A percentile compares a stretch with the other conserved stretches of the same genome.
phyloP scores from a whole-genome alignment of 768 basidiomycete species.

The Boletus vinaceobasis region DNA sequence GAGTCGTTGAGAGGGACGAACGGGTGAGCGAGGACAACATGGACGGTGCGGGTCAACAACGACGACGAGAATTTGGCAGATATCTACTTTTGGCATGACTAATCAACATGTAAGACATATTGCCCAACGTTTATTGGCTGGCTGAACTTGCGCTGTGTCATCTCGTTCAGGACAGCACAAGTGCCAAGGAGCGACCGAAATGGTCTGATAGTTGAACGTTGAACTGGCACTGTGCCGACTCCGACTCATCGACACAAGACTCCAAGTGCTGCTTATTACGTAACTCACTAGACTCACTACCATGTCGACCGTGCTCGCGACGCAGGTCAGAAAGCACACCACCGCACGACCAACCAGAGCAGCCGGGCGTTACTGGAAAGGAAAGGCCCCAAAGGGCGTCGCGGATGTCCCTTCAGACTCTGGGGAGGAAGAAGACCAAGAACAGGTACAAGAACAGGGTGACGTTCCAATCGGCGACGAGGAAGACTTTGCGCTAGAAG shows the following conservation, averaged over 20 bases:
- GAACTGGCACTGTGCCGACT: too few species aligned
- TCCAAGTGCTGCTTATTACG: background rate
- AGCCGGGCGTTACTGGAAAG: constrained; percentile 86
- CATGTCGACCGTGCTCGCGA: constrained; percentile 35
- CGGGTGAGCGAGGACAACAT: constrained; percentile 24
- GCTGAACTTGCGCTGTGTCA: background rate
- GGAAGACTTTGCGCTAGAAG: constrained; percentile 43
- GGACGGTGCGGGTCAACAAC: constrained; percentile 5
- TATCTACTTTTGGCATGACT: constrained; percentile 15
- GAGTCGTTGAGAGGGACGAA: background rate
- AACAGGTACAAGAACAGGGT: constrained; percentile 41
- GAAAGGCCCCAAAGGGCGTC: constrained; percentile 79
- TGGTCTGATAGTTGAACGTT: too few species aligned
- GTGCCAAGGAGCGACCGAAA: too few species aligned
- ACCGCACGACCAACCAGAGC: constrained; percentile 77
- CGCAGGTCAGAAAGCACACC: constrained; percentile 59
- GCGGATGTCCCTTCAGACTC: constrained; percentile 60
- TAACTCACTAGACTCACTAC: background rate
- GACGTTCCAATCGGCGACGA: constrained; percentile 62
- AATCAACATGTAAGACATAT: constrained; percentile 10
- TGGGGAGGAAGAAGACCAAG: constrained; percentile 56
- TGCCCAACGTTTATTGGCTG: constrained; percentile 4
- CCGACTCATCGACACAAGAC: background rate
- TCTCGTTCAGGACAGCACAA: background rate
- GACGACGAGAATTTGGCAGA: too few species aligned